phyloP scores from a whole-genome alignment of 2,329 filamentous ascomycete genomes.

The Chaetomium sp. region DNA sequence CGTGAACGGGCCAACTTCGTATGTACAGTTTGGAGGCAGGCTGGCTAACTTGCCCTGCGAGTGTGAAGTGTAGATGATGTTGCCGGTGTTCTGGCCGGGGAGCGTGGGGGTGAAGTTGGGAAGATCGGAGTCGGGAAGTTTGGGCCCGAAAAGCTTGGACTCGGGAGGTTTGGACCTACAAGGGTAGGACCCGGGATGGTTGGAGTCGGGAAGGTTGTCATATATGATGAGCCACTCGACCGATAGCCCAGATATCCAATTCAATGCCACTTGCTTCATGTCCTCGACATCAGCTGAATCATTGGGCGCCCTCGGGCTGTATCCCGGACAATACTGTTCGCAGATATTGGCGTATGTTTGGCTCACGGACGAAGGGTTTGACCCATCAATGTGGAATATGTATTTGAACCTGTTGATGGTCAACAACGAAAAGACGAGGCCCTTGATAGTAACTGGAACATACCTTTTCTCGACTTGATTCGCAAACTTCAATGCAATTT shows the following conservation, averaged over 20 bases:
- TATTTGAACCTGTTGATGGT: conserved; percentile 20
- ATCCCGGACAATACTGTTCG: conserved; percentile 2
- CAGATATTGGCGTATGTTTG: conserved; percentile 7
- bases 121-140: no score
- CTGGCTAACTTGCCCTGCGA: conserved; percentile 10
- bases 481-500: conserved; percentile 26
- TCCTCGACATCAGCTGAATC: not conserved
- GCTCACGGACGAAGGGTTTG: not conserved
- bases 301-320: not conserved
- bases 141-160: no score
- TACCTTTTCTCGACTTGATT: conserved; percentile 20
- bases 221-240: conserved; percentile 28
- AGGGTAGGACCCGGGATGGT: no score
- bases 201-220: conserved; percentile 23
- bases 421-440: not conserved
- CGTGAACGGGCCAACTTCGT: conserved; percentile 13
- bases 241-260: conserved; percentile 14
- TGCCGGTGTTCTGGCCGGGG: conserved; percentile 20
- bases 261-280: conserved; percentile 9
- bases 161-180: no score
- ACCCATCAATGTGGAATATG: conserved; percentile 28
- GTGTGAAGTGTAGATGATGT: conserved; percentile 28
- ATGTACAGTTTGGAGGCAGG: conserved; percentile 8
- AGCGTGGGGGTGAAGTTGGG: conserved; percentile 2
- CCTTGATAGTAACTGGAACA: not conserved